Conservation (phyloP, 768 basidiomycete genomes). For the Russula griseocarnosa region DNA sequence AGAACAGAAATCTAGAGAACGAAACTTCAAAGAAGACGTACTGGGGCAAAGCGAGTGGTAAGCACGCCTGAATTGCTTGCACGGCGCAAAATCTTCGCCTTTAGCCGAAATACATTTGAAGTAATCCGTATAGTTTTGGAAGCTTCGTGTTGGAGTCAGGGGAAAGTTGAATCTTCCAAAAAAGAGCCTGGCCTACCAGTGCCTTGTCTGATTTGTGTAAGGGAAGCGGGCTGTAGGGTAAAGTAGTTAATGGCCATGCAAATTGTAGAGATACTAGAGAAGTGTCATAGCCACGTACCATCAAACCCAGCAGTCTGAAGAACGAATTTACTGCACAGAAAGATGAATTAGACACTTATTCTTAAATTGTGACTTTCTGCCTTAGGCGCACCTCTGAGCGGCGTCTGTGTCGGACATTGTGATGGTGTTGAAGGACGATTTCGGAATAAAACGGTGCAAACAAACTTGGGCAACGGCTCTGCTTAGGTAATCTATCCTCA, state of each 20-base stretch:
- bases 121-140: slow-evolving; percentile 98
- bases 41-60: slow-evolving; percentile 98
- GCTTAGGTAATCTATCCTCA: slow-evolving; percentile 18
- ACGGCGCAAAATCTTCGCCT: slow-evolving; percentile 97
- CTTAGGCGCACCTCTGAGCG: slow-evolving; percentile 47
- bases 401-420: slow-evolving; percentile 57
- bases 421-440: slow-evolving; percentile 29
- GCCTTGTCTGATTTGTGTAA: slow-evolving; percentile 90
- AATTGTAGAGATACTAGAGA: background rate
- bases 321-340: slow-evolving; percentile 62
- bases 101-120: slow-evolving; percentile 96
- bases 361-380: slow-evolving; percentile 9
- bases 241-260: slow-evolving; percentile 20
- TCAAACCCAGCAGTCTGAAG: slow-evolving; percentile 97
- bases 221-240: slow-evolving; percentile 70
- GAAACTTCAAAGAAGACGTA: slow-evolving; percentile 45
- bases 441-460: slow-evolving; percentile 34
- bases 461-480: background rate
- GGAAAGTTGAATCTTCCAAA: background rate
- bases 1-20: slow-evolving; percentile 9
- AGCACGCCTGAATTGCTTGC: slow-evolving; percentile 96
- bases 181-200: slow-evolving; percentile 62
- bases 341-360: slow-evolving; percentile 18
- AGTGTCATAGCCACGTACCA: slow-evolving; percentile 43
- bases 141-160: slow-evolving; percentile 43